A percentile compares a stretch with the other conserved stretches of the same genome.
Conservation (phyloP, 805 yeast species). For the Lachancea fermentati region DNA sequence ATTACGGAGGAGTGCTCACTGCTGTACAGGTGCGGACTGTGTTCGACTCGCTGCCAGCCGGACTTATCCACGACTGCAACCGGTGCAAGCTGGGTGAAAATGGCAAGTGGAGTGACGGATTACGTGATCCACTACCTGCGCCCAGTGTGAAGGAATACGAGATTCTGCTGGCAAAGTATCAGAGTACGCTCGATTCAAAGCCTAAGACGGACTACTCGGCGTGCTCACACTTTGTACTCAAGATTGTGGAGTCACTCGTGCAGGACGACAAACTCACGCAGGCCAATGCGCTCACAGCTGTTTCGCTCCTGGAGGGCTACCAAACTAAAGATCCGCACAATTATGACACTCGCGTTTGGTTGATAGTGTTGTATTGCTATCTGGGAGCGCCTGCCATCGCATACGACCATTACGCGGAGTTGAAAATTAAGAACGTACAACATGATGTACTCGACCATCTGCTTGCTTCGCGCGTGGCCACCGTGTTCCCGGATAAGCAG, state of each 20-base stretch:
- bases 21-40: conserved; percentile 9
- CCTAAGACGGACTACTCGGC: conserved; percentile 63
- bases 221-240: conserved; percentile 59
- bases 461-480: conserved; percentile 43
- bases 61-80: conserved; percentile 42
- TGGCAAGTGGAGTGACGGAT: too few species aligned
- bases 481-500: conserved; percentile 39
- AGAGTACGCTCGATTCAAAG: conserved; percentile 35
- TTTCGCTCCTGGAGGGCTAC: conserved; percentile 55
- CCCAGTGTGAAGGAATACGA: conserved; percentile 22
- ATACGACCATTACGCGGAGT: conserved; percentile 40
- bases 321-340: conserved; percentile 58
- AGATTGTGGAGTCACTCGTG: conserved; percentile 41
- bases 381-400: conserved; percentile 54
- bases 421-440: conserved; percentile 72
- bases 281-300: conserved; percentile 35
- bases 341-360: conserved; percentile 65
- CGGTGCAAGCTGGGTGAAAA: conserved; percentile 18
- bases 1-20: conserved; percentile 20
- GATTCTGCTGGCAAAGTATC: conserved; percentile 37
- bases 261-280: conserved; percentile 15
- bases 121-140: conserved; percentile 29
- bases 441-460: conserved; percentile 60
- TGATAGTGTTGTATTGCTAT: conserved; percentile 54
- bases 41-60: conserved; percentile 21